phyloP scores from a whole-genome alignment of 2,329 filamentous ascomycete genomes.

The Elsinoe perseae region DNA sequence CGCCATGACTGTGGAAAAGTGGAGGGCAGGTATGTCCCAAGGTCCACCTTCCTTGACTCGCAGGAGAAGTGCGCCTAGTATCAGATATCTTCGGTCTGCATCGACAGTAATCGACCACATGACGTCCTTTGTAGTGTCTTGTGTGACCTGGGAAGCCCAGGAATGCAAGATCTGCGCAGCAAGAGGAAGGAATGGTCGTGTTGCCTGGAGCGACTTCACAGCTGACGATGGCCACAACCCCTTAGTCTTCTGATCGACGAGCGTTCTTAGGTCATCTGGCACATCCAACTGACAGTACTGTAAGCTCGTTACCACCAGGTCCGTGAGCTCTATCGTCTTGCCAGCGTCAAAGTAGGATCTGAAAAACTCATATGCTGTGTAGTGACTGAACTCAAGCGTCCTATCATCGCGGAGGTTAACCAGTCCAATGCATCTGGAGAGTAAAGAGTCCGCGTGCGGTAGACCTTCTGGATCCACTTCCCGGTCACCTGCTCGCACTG shows the following conservation, averaged over 20 bases:
- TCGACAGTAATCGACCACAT: neutral
- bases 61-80: neutral
- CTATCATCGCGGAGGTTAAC: neutral
- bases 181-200: neutral
- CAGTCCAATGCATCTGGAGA: neutral
- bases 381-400: neutral
- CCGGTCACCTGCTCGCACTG: neutral
- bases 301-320: neutral
- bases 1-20: neutral
- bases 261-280: neutral
- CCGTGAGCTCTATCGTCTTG: neutral
- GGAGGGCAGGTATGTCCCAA: neutral
- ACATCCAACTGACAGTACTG: neutral
- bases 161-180: neutral
- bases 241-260: neutral
- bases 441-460: neutral
- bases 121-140: neutral
- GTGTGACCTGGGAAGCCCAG: neutral
- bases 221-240: neutral
- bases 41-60: neutral
- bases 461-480: neutral
- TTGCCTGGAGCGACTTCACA: neutral
- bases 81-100: neutral
- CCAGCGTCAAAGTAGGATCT: neutral
- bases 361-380: neutral